Evolutionary conservation across 1,284 basidiomycete species (phyloP).

Genomic region (Sanghuangporus weigelae): DNA sequence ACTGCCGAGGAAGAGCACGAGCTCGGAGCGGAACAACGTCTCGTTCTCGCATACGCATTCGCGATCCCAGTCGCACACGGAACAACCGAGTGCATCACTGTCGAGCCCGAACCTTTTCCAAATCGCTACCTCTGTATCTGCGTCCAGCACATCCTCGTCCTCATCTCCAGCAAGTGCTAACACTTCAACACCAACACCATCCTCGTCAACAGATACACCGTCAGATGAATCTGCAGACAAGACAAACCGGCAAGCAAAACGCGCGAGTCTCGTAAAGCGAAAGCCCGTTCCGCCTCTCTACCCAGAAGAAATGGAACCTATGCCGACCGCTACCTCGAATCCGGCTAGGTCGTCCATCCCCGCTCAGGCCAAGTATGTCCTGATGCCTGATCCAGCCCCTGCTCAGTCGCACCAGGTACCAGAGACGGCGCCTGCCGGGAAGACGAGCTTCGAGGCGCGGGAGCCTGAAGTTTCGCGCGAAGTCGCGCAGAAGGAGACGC

Average conservation of each 20-base stretch:
- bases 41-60: neutral
- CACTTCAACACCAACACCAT: neutral
- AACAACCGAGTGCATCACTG: neutral
- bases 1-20: neutral
- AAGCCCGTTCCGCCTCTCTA: constrained; percentile 17
- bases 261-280: constrained; percentile 15
- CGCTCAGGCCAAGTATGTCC: neutral
- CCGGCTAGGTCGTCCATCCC: neutral
- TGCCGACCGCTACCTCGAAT: neutral
- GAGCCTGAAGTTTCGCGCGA: neutral
- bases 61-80: neutral
- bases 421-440: neutral
- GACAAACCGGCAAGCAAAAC: constrained; percentile 3
- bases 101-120: neutral
- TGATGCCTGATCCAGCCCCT: neutral
- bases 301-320: constrained; percentile 10
- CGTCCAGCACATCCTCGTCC: neutral
- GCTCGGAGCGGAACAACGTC: neutral
- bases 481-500: neutral
- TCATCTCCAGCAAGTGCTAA: neutral
- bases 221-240: neutral
- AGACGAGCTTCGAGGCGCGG: neutral
- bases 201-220: neutral
- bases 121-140: neutral
- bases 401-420: neutral